phyloP scores from a whole-genome alignment of 2,329 filamentous ascomycete genomes.

The Colletotrichum tabaci region DNA sequence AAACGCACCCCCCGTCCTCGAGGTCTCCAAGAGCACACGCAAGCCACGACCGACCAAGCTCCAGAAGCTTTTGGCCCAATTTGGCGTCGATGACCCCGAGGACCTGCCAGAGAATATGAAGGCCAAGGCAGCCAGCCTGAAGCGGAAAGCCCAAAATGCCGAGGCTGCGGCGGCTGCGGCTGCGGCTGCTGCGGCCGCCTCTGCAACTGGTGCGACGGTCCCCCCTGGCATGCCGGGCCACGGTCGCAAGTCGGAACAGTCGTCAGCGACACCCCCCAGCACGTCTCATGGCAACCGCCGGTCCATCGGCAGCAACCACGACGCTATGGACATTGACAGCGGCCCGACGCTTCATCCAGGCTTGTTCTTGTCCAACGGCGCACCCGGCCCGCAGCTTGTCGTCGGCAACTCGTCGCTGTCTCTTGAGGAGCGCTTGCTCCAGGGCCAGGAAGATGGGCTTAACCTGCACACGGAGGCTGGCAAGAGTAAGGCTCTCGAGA shows the following conservation, averaged over 20 bases:
- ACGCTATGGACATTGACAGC: conserved; percentile 58
- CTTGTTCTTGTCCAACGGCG: conserved; percentile 57
- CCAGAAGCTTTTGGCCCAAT: conserved; percentile 91
- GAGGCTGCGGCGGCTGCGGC: conserved; percentile 63
- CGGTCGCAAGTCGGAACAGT: conserved; percentile 41
- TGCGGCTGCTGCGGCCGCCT: conserved; percentile 43
- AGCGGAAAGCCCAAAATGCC: conserved; percentile 78
- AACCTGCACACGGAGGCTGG: conserved; percentile 61
- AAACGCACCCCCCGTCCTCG: conserved; percentile 85
- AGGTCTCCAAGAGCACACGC: conserved; percentile 90
- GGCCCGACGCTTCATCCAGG: conserved; percentile 57
- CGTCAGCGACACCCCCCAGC: conserved; percentile 42
- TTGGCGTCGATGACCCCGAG: conserved; percentile 91
- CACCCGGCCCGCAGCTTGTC: conserved; percentile 59
- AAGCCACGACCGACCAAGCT: conserved; percentile 97
- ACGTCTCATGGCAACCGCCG: conserved; percentile 46
- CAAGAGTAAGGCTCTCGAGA: conserved; percentile 67
- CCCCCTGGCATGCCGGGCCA: conserved; percentile 22
- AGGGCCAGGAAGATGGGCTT: conserved; percentile 61
- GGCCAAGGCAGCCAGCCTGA: conserved; percentile 81
- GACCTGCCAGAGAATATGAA: conserved; percentile 88
- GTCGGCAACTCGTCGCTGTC: conserved; percentile 57
- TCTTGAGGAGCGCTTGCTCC: conserved; percentile 67
- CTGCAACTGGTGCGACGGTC: conserved; percentile 32
- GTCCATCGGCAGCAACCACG: conserved; percentile 48